phyloP scores from a whole-genome alignment of 2,329 filamentous ascomycete genomes.

The Botrytis squamosa region DNA sequence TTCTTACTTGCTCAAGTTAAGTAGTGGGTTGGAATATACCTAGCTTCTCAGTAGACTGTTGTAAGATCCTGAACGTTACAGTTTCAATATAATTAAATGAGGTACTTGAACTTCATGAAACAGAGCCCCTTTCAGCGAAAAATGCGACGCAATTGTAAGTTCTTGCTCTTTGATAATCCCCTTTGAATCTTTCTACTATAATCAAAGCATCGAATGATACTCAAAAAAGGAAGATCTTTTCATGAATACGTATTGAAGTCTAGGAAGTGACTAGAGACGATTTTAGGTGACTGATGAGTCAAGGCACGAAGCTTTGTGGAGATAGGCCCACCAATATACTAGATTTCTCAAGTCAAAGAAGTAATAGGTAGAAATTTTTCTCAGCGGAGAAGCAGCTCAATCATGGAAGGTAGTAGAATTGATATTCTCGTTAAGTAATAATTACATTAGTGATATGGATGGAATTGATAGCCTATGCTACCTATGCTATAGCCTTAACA shows the following conservation, averaged over 20 bases:
- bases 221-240: neutral
- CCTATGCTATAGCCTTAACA: neutral
- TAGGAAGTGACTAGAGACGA: neutral
- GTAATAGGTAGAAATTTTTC: neutral
- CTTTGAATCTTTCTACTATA: neutral
- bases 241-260: neutral
- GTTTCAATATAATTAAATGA: neutral
- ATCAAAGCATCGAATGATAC: neutral
- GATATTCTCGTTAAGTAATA: neutral
- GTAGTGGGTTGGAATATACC: fast-evolving
- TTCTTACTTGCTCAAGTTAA: neutral
- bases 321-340: neutral
- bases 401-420: neutral
- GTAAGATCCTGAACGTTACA: neutral
- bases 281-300: neutral
- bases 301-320: no score
- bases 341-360: neutral
- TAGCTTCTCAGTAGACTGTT: neutral
- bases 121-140: neutral
- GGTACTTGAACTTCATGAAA: neutral
- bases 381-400: neutral
- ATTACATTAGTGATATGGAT: neutral
- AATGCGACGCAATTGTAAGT: neutral
- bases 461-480: neutral
- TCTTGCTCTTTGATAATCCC: neutral